A percentile compares a stretch with the other conserved stretches of the same genome.
phyloP scores from a whole-genome alignment of 139 green algal genomes.

The Chlamydomonas incerta region DNA sequence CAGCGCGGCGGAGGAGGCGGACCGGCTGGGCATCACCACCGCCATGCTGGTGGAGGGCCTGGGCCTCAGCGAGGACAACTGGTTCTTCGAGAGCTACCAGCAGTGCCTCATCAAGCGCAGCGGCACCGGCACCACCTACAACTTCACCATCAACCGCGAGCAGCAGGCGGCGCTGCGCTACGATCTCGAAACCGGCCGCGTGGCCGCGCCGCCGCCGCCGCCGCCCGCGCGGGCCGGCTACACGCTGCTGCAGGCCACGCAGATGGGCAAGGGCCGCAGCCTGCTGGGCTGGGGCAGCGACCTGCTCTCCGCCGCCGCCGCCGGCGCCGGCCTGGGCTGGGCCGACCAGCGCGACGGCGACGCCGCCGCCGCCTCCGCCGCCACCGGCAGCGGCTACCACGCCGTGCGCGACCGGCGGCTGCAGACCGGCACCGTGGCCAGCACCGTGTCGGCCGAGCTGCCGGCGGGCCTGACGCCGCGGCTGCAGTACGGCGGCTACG shows the following conservation, averaged over 20 bases:
- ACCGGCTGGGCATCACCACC: conserved; percentile 21
- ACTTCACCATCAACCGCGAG: conserved; percentile 1
- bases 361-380: neutral
- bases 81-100: conserved; percentile 16
- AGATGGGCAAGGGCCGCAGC: neutral
- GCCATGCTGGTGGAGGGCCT: conserved; percentile 29
- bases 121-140: neutral
- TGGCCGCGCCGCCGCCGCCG: conserved; percentile 15
- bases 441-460: no score
- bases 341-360: neutral
- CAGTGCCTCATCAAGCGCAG: conserved; percentile 30
- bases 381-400: neutral
- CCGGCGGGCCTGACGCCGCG: neutral
- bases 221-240: neutral
- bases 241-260: neutral
- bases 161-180: no score
- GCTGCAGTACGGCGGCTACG: conserved; percentile 25
- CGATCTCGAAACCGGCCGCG: neutral
- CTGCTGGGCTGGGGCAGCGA: neutral
- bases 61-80: neutral
- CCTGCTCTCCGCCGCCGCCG: neutral
- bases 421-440: neutral
- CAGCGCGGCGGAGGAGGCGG: neutral
- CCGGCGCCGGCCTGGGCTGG: no score
- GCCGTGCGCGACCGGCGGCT: neutral